These are phyloP conservation scores for Tetracladium maxilliforme DNA, from an alignment of 2,329 filamentous ascomycete genomes.

Conservation along the genomic window DNA sequence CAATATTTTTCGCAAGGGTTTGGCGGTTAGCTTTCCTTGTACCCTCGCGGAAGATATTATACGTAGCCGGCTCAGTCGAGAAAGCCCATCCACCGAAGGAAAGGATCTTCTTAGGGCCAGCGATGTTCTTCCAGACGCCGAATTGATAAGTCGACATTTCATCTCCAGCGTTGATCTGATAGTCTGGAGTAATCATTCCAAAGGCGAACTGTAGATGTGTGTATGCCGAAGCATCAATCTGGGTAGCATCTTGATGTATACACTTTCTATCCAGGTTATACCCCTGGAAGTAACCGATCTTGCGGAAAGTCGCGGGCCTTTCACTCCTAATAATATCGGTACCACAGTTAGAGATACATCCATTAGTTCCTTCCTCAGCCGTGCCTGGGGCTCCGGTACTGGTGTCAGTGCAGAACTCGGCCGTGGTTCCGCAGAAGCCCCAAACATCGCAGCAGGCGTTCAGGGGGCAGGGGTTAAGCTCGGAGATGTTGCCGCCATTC, in stretches of 20 bases:
- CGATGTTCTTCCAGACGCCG: slow-evolving; percentile 14
- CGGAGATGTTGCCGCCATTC: slow-evolving; percentile 15
- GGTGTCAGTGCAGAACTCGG: slow-evolving; percentile 17
- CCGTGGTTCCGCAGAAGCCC: slow-evolving; percentile 21
- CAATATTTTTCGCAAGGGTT: slow-evolving; percentile 15
- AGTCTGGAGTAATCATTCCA: slow-evolving; percentile 15
- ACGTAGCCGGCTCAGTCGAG: slow-evolving; percentile 20
- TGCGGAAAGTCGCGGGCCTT: slow-evolving; percentile 7
- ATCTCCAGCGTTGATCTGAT: slow-evolving; percentile 11
- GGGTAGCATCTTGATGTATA: slow-evolving; percentile 9
- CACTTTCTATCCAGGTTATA: slow-evolving; percentile 14
- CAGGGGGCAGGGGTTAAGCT: slow-evolving; percentile 29
- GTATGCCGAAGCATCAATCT: slow-evolving; percentile 9
- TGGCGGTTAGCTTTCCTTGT: slow-evolving; percentile 16
- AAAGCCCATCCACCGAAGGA: slow-evolving; percentile 29
- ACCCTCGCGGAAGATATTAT: slow-evolving; percentile 19
- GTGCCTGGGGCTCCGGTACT: slow-evolving; percentile 18
- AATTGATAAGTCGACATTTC: slow-evolving; percentile 13
- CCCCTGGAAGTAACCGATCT: slow-evolving; percentile 18
- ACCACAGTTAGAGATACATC: slow-evolving; percentile 26
- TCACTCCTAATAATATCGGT: slow-evolving; percentile 15
- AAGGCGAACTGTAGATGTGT: slow-evolving; percentile 20
- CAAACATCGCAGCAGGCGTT: slow-evolving; percentile 25
- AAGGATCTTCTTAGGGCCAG: slow-evolving; percentile 20
- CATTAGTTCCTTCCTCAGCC: slow-evolving; percentile 13